A percentile compares a stretch with the other conserved stretches of the same genome.
Conservation (phyloP, 169 alveolate genomes). For the Perkinsus olseni region DNA sequence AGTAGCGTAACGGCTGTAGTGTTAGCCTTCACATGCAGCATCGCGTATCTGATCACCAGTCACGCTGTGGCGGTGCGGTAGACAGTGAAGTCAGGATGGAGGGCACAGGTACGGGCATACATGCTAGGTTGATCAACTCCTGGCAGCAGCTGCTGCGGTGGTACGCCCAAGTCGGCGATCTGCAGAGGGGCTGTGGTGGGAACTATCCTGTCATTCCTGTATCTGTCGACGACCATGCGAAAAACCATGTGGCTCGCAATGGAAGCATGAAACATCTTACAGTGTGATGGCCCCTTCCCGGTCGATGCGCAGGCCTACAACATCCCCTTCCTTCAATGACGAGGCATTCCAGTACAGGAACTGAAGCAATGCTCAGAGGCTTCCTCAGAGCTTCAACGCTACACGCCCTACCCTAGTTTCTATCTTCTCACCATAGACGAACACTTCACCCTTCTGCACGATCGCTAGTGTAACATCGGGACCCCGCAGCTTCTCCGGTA, state of each 20-base stretch:
- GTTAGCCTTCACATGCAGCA: neutral
- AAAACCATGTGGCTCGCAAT: neutral
- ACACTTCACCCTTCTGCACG: neutral
- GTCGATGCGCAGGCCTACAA: neutral
- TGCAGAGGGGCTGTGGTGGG: neutral
- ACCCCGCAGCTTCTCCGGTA: neutral
- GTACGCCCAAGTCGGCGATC: neutral
- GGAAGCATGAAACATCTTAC: no score
- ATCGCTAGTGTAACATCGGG: neutral
- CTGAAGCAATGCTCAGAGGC: neutral
- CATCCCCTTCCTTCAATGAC: neutral
- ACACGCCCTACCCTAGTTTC: neutral
- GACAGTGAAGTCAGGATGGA: no score
- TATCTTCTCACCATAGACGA: neutral
- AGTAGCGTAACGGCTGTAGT: neutral
- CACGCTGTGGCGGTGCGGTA: no score
- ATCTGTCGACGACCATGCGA: neutral
- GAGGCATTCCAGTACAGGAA: neutral
- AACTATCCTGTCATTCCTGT: neutral
- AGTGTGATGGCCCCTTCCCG: neutral
- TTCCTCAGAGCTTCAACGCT: neutral
- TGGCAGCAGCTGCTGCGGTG: neutral
- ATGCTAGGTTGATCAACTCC: neutral
- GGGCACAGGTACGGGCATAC: neutral
- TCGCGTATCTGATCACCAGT: neutral